Base-by-base conservation (phyloP, 805 yeast genomes). In the Ogataea minuta region DNA sequence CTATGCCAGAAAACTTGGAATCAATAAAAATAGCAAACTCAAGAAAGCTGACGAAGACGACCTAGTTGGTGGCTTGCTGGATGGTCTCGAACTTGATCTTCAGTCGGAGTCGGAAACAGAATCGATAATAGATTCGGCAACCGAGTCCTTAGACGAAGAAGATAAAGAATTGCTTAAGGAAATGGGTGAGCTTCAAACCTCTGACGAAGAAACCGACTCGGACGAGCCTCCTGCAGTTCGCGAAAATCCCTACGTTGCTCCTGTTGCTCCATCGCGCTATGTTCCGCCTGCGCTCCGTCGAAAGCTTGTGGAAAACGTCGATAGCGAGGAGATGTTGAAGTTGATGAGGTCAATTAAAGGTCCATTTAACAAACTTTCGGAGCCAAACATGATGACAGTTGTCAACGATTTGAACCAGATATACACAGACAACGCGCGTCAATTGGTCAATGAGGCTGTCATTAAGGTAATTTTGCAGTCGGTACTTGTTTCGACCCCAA, bases 201-300 rank as follows among this genome's bases (percentile, higher is more conserved):
- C 52, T 6, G 59, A 44, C 2, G 50, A 48, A 5, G 58, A 49
- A 6, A 44, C 42, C 4, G 54, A 50, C 6, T 50, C 49, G 6
- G 61, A 46, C 3, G 54, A 46, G 3, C 62, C 51, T 2, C 64
- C 63, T 23, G 53, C 57, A 25, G 69, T 66, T 31, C 62, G 66
- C 46, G 95, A 85, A 56, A 87, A 87, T 50, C 95, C 95, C 4
- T 85, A 81, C 53, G 74, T 79, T 28, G 84, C 89, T 0, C 85
- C 88, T 9, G 66, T 67, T 44, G 33, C 59, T 16, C 66, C 70
- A 1, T 49, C 56, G 5, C 70, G 75, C 45, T 91, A 93, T 56
- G 66, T 91, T 11, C 98, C 99, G 1, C 99, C 98, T 0, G 89
- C 95, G 0, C 60, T 84, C 41, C 74, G 98, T 43, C 71, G 76